A percentile compares a stretch with the other conserved stretches of the same genome.
These are phyloP conservation scores for Physcomitrellopsis africana DNA, from an alignment of 225 moss, liverwort and hornwort species.

Conservation along the genomic window DNA sequence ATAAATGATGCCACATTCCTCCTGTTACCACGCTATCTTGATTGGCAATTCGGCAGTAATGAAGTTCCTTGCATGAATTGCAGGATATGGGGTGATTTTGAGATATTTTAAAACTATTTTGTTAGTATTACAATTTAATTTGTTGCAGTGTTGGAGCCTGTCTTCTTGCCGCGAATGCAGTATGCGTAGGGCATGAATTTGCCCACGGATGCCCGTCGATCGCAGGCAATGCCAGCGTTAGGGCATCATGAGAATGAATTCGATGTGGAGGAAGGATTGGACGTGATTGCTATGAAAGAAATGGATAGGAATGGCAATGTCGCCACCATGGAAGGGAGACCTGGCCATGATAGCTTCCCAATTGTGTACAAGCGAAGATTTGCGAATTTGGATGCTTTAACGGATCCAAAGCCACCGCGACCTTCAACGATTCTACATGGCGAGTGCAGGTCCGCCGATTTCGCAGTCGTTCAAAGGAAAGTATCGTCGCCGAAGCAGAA, in stretches of 20 bases:
- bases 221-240: conserved; percentile 50
- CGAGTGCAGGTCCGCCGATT: conserved; percentile 36
- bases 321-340: conserved; percentile 16
- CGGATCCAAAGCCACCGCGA: conserved; percentile 33
- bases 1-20: not conserved
- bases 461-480: conserved; percentile 44
- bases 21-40: not conserved
- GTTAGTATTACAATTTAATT: conserved; percentile 22
- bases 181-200: conserved; percentile 37
- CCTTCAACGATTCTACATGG: conserved; percentile 29
- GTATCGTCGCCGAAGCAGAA: conserved; percentile 34
- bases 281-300: conserved; percentile 27
- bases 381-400: conserved; percentile 31
- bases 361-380: conserved; percentile 62
- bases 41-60: conserved; percentile 14
- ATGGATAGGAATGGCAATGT: conserved; percentile 33
- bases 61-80: conserved; percentile 25
- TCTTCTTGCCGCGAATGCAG: conserved; percentile 39
- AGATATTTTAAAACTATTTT: conserved; percentile 1
- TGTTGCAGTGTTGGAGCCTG: conserved; percentile 11
- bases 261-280: conserved; percentile 25
- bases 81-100: conserved; percentile 30
- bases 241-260: conserved; percentile 43
- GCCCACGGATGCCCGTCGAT: conserved; percentile 23
- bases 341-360: conserved; percentile 50